A percentile compares a stretch with the other conserved stretches of the same genome.
Conservation (phyloP, 2,329 filamentous ascomycete genomes). For the Pseudogymnoascus sp. region DNA sequence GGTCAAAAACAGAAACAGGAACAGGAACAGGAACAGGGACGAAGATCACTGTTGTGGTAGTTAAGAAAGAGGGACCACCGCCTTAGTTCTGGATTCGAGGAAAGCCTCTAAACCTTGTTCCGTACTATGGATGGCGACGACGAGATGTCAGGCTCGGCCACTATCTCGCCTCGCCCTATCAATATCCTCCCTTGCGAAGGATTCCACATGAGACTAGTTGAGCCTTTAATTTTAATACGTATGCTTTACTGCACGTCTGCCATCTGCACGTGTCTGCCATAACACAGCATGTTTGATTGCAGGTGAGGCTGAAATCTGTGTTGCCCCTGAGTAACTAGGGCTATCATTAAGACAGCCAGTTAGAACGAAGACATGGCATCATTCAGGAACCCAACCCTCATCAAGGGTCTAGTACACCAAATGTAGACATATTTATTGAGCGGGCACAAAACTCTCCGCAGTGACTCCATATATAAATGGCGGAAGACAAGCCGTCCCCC, state of each 20-base stretch:
- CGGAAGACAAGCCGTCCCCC: not conserved
- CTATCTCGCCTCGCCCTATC: not conserved
- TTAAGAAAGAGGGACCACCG: not conserved
- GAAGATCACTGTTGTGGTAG: not conserved
- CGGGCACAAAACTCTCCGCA: not conserved
- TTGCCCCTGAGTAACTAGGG: not conserved
- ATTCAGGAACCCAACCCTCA: not conserved
- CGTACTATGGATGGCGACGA: not conserved
- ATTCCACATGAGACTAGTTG: not conserved
- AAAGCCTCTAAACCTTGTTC: not conserved
- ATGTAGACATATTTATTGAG: not conserved
- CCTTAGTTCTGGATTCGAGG: not conserved
- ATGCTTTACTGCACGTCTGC: not conserved
- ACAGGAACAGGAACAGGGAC: not conserved
- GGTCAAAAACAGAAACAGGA: not conserved
- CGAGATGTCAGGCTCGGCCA: not conserved
- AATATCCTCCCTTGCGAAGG: not conserved
- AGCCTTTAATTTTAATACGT: not conserved
- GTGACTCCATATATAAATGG: not conserved
- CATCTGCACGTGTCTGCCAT: not conserved
- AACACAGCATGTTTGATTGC: not conserved
- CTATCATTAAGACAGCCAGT: not conserved
- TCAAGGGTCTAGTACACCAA: not conserved
- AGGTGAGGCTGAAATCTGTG: not conserved
- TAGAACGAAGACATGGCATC: not conserved